Evolutionary conservation across 2,329 filamentous ascomycete species (phyloP), one percentile per base, ranked within the genome.

Genomic region (Cryphonectria naterciae): DNA sequence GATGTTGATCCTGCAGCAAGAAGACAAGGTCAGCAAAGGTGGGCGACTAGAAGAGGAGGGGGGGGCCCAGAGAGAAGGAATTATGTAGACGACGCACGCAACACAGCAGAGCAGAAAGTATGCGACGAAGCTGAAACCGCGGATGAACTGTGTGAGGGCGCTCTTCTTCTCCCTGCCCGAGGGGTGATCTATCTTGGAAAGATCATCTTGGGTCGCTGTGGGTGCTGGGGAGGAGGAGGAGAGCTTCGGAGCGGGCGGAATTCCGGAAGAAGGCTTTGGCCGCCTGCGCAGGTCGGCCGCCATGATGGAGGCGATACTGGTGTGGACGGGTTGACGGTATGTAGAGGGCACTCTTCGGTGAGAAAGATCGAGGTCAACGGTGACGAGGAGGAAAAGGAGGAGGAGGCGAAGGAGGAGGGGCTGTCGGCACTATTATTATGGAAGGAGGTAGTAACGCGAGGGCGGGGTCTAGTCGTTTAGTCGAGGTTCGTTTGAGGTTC

Each of bases 141-240:
- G 84, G 54, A 89, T 65, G 35, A 85, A 74, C 75, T 88, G 86
- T 72, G 85, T 82, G 19, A 83, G 75, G 11, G 79, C 78, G 64
- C 87, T 85, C 79, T 90, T 83, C 71, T 86, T 84, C 68, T 83
- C 79, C 68, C 84, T 83, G n/a, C 88, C 88, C 1, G 87, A 87
- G 0, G 88, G 87, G 76, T 90, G 87, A 19, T 73, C 74, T 28
- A 72, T 73, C 64, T 54, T 73, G 13, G 73, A 68, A 41, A 65
- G 72, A 19, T 70, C 71, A 58, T 67, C 70, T 25, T 74, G 68
- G 43, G 76, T 60, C 64, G 69, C 39, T 19, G 35, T 17, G 56
- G 78, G 67, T 43, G 79, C 78, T 41, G 80, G 76, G n/a, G 77
- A 32, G 32, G 32, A 76, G 58, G 80, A 76, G n/a, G 77, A 76